Percentiles rank a stretch among this genome's conserved stretches.
These are phyloP conservation scores for Calocybe gangraenosa DNA, from an alignment of 768 basidiomycete species.

Conservation along the genomic window DNA sequence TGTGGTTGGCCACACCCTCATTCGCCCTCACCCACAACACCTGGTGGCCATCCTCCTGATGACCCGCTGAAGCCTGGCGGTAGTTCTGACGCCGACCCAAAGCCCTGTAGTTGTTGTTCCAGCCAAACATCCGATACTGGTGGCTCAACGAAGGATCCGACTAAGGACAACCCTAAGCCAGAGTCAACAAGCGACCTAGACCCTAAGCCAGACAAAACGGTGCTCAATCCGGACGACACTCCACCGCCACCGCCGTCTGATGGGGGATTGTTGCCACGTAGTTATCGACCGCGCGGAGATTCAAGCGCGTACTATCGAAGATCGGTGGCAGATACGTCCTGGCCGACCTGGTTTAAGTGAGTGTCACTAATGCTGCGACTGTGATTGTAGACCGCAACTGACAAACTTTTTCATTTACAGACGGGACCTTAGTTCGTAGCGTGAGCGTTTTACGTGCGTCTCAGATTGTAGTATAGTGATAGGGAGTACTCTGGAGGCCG, in stretches of 20 bases:
- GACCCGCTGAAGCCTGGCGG: too few species aligned
- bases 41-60: too few species aligned
- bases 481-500: too few species aligned
- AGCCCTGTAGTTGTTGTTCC: too few species aligned
- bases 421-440: too few species aligned
- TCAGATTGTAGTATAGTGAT: too few species aligned
- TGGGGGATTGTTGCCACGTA: background rate
- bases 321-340: slow-evolving; percentile 1
- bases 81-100: too few species aligned
- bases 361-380: background rate
- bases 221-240: background rate
- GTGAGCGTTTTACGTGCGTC: too few species aligned
- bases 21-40: too few species aligned
- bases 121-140: too few species aligned
- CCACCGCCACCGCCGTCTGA: background rate
- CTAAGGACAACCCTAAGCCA: background rate
- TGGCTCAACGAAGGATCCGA: too few species aligned
- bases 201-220: background rate
- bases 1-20: too few species aligned
- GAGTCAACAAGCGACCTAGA: background rate
- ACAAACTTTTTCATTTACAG: background rate
- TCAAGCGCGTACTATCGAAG: slow-evolving; percentile 7
- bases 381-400: slow-evolving; percentile 1
- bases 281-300: slow-evolving; percentile 10
- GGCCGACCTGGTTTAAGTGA: slow-evolving; percentile 7